Evolutionary conservation across 352 stramenopile genomes (phyloP), one percentile per base, ranked within the genome.

Genomic region (Thalassiosira livingstoniorum): DNA sequence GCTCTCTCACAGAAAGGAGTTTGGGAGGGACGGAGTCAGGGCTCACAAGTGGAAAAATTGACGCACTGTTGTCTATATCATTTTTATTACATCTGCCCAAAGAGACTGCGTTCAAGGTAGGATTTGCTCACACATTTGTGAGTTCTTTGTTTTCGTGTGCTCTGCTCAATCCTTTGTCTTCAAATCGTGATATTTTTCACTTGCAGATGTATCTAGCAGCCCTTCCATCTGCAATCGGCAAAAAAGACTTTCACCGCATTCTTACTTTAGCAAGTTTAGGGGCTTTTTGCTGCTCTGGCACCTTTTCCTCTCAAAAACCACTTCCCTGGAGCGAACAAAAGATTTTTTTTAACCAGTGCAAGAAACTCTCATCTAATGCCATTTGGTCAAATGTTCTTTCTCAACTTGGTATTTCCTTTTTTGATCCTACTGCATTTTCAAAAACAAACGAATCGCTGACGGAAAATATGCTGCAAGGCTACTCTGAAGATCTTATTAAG

Each of bases 41-140:
- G n/a, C 88, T 93, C 18, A 93, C 85, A 32, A 92, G 75, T 47
- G 86, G 84, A 13, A 76, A 67, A 4, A 86, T 95, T 35, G 91
- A 95, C 83, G 86, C 74, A 57, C 39, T 88, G 25, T 72, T 94
- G 45, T 85, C 91, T 34, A 71, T 88, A 18, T 86, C 91, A 29
- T 91, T 87, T 71, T 75, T 95, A 55, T 51, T 93, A n/a, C 80
- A 83, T 55, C 65, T 95, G 21, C 85, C 80, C 31, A 90, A 90
- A 61, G 92, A 93, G 73, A 75, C 77, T 31, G 89, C 91, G 65
- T 93, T 95, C 74, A 89, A 92, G 58, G 74, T 93, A 43, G 65
- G 73, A 47, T 54, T 11, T n/a, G 13, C 2, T 42, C 21, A 11
- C 21, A 10, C 5, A 7, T 25, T 31, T 0, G 2, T 32, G 21